A percentile compares a stretch with the other conserved stretches of the same genome.
phyloP scores from a whole-genome alignment of 2,329 filamentous ascomycete genomes.

The Hypocrella siamensis region DNA sequence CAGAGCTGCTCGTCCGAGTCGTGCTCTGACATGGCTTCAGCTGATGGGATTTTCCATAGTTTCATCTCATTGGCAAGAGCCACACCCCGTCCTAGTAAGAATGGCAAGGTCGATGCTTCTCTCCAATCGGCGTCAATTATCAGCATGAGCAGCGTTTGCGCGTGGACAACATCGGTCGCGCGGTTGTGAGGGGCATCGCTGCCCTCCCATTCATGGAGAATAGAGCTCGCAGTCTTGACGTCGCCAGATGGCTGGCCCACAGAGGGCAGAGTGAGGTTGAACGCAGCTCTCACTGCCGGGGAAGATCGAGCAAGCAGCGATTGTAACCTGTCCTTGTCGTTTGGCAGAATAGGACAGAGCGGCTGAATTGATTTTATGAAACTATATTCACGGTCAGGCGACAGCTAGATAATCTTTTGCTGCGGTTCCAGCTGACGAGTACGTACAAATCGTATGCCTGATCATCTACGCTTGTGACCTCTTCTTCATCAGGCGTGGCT shows the following conservation, averaged over 20 bases:
- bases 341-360: constrained; percentile 49
- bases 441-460: constrained; percentile 29
- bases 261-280: constrained; percentile 46
- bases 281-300: constrained; percentile 42
- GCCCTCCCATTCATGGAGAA: constrained; percentile 37
- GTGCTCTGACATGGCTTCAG: constrained; percentile 30
- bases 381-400: constrained; percentile 15
- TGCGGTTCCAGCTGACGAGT: background rate
- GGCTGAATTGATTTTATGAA: constrained; percentile 52
- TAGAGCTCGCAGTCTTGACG: constrained; percentile 26
- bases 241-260: constrained; percentile 27
- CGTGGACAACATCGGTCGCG: constrained; percentile 37
- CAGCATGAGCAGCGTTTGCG: constrained; percentile 52
- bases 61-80: constrained; percentile 50
- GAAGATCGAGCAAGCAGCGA: constrained; percentile 41
- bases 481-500: constrained; percentile 10
- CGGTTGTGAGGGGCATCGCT: constrained; percentile 20
- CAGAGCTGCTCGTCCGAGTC: constrained; percentile 48
- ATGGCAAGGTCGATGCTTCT: constrained; percentile 28
- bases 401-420: too few relatives aligned
- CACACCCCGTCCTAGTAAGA: constrained; percentile 48
- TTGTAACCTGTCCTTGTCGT: constrained; percentile 38
- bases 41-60: constrained; percentile 29
- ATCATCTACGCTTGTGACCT: constrained; percentile 19
- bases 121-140: constrained; percentile 45